Conservation (phyloP, 495 filamentous ascomycete genomes). For the Penicillium flavigenum region DNA sequence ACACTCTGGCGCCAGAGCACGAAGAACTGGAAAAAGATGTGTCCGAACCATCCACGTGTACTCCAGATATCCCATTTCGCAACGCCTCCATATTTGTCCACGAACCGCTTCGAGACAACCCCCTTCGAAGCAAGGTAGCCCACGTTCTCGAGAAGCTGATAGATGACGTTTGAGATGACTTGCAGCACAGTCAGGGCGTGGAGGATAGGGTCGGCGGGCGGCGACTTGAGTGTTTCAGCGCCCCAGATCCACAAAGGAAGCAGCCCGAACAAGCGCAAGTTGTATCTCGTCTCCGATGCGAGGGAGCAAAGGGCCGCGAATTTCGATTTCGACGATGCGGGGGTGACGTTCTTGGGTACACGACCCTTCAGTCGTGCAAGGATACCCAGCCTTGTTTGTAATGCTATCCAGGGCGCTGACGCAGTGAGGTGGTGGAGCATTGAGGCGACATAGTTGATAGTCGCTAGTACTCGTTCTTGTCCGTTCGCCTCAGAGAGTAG, state of each 20-base stretch:
- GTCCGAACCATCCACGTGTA: constrained; percentile 72
- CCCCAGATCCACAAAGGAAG: constrained; percentile 77
- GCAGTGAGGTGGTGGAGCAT: constrained; percentile 42
- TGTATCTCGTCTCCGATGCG: constrained; percentile 70
- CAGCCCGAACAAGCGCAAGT: constrained; percentile 75
- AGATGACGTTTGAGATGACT: constrained; percentile 61
- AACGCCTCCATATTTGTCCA: constrained; percentile 58
- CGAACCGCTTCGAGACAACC: constrained; percentile 37
- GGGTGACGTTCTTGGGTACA: constrained; percentile 19
- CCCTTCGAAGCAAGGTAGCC: constrained; percentile 72
- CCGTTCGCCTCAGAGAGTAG: constrained; percentile 37
- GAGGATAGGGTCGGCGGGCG: constrained; percentile 47
- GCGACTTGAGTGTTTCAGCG: constrained; percentile 49
- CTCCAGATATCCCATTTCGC: constrained; percentile 69
- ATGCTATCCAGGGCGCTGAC: constrained; percentile 39
- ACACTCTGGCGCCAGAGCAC: constrained; percentile 55
- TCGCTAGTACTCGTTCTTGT: constrained; percentile 39
- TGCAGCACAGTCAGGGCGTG: constrained; percentile 62
- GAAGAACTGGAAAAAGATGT: constrained; percentile 73
- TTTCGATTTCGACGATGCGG: constrained; percentile 40
- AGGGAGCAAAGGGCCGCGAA: constrained; percentile 52
- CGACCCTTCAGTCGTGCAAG: constrained; percentile 35
- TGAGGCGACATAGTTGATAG: constrained; percentile 42
- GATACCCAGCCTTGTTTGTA: constrained; percentile 39
- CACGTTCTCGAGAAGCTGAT: constrained; percentile 81